Base-by-base conservation (phyloP, 306 rosid species). In the Biancaea sappan region DNA sequence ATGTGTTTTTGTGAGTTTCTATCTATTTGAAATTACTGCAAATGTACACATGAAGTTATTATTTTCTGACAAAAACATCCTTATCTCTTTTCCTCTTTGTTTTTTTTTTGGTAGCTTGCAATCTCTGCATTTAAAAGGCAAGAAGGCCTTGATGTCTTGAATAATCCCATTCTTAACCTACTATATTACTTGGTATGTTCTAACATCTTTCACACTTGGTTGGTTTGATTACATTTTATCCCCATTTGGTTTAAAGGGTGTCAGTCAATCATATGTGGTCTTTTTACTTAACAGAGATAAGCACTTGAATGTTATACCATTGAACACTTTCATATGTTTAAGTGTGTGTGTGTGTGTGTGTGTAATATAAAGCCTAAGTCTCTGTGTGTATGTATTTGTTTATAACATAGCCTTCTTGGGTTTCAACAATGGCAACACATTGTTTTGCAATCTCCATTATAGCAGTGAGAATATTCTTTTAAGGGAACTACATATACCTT, bases 101-200 rank as follows among this genome's bases (percentile, higher is more conserved):
- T n/a, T n/a, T n/a, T n/a, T n/a, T n/a, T n/a, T n/a, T n/a, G n/a
- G 80, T 68, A 91, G 97, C 91, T 91, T 53, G 86, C 85, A 14
- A 9, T 84, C 68, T 86, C 97, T 15, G 90, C 93, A 54, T 86
- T 91, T 53, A 75, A 86, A 19, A 21, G 64, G 63, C 69, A 76
- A 40, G 80, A 84, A 9, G 84, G 81, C 71, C 84, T 89, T 62
- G 92, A 89, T 79, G 91, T 89, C 74, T 46, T 89, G 70, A 50
- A 79, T 72, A 88, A 87, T 80, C 93, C 95, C 56, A 56, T 86
- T 47, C 84, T 91, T 38, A 89, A 89, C 80, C 75, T 89, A 14
- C 58, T 76, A 1, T 91, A 89, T 69, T 91, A 87, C 76, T 64
- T 84, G 90, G 97, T 79, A 84, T 84, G 91, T 84, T 74, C 61